phyloP scores from a whole-genome alignment of 805 yeast species.

The Yamadazyma phyllophila region DNA sequence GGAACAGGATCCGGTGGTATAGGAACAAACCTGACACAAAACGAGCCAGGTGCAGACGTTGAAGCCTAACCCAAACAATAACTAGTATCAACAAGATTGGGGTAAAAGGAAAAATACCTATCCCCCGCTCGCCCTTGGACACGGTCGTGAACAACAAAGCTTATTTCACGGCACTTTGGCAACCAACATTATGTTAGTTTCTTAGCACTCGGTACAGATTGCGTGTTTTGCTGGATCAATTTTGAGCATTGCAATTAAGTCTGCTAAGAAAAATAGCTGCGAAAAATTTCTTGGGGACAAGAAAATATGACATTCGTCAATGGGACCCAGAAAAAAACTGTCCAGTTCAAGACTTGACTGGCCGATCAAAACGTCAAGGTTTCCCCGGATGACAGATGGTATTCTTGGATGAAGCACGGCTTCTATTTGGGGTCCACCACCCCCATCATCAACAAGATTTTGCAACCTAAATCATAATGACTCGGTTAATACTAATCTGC shows the following conservation, averaged over 20 bases:
- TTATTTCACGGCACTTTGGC: neutral
- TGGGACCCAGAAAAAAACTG: constrained; percentile 2
- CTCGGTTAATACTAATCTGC: neutral
- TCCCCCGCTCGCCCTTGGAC: too few relatives aligned
- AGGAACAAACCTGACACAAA: too few relatives aligned
- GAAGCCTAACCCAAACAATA: too few relatives aligned
- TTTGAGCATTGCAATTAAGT: neutral
- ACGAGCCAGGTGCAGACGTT: too few relatives aligned
- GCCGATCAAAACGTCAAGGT: neutral
- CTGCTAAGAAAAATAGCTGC: constrained; percentile 5
- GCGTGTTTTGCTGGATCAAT: neutral
- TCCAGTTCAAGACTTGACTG: neutral
- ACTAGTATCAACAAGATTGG: too few relatives aligned
- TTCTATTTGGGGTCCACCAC: neutral
- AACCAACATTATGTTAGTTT: neutral
- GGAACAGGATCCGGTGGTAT: too few relatives aligned
- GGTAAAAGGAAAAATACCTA: too few relatives aligned
- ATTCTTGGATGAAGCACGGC: neutral
- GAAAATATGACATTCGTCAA: constrained; percentile 1
- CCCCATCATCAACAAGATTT: neutral
- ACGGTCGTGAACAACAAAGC: too few relatives aligned
- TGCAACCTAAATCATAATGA: neutral
- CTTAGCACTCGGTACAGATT: neutral
- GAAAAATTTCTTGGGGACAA: constrained; percentile 5
- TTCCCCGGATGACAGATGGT: neutral